These are phyloP conservation scores for Lipomyces yamadae DNA, from an alignment of 805 yeast species.

Conservation along the genomic window DNA sequence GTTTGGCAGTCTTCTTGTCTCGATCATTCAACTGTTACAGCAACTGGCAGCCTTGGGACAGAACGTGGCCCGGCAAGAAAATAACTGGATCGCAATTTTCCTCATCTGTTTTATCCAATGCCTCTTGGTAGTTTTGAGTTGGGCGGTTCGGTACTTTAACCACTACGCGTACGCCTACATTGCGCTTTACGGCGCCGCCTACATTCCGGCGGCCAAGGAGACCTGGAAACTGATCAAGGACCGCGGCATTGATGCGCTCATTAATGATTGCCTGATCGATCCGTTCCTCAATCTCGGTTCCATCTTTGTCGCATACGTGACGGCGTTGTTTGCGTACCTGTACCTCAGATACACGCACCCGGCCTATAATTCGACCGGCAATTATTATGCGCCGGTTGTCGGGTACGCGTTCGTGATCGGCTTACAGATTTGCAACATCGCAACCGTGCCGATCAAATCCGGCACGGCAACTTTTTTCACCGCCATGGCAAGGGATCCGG, in stretches of 20 bases:
- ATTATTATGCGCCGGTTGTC: constrained; percentile 70
- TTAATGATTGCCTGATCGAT: constrained; percentile 81
- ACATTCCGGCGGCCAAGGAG: constrained; percentile 75
- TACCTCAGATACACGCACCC: constrained; percentile 73
- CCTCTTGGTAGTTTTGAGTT: constrained; percentile 67
- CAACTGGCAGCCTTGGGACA: constrained; percentile 59
- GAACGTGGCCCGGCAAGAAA: constrained; percentile 58
- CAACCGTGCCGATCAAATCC: constrained; percentile 75
- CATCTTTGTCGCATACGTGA: constrained; percentile 69
- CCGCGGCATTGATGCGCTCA: constrained; percentile 82
- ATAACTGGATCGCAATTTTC: constrained; percentile 58
- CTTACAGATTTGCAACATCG: constrained; percentile 72
- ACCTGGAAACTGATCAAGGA: constrained; percentile 77
- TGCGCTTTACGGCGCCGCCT: constrained; percentile 84
- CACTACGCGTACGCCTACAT: constrained; percentile 87
- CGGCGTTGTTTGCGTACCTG: constrained; percentile 65
- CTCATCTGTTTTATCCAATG: constrained; percentile 59
- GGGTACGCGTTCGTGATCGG: constrained; percentile 77
- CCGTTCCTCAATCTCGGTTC: constrained; percentile 80
- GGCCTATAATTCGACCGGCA: constrained; percentile 61
- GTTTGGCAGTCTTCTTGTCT: constrained; percentile 77
- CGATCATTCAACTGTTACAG: constrained; percentile 69
- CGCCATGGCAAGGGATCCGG: constrained; percentile 84
- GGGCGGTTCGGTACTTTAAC: constrained; percentile 84
- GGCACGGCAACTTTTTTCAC: constrained; percentile 86